Conservation (phyloP, 2,329 filamentous ascomycete genomes). For the Aureobasidium sp. region DNA sequence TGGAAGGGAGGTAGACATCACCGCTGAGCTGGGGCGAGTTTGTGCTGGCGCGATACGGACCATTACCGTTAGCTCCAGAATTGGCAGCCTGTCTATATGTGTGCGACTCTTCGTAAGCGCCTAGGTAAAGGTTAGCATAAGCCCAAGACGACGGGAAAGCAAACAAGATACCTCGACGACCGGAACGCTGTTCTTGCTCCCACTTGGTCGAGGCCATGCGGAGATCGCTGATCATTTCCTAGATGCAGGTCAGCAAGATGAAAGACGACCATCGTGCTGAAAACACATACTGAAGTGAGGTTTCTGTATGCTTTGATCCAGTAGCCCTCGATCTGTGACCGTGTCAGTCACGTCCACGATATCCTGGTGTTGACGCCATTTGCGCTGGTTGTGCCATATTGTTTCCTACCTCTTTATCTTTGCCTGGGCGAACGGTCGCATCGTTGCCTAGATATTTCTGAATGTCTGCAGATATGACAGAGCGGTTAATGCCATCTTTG, state of each 20-base stretch:
- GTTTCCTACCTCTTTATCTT: conserved; percentile 23
- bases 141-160: conserved; percentile 26
- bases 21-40: conserved; percentile 23
- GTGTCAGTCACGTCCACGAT: conserved; percentile 12
- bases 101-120: conserved; percentile 34
- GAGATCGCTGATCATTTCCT: conserved; percentile 44
- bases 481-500: conserved; percentile 41
- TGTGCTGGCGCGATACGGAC: conserved; percentile 3
- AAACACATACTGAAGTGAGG: conserved; percentile 37
- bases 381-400: background rate
- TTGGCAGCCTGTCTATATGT: conserved; percentile 34
- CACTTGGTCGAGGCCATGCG: conserved; percentile 40
- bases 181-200: conserved; percentile 29
- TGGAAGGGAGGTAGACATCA: conserved; percentile 15
- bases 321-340: conserved; percentile 37
- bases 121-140: conserved; percentile 33
- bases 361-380: conserved; percentile 15
- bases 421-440: conserved; percentile 41
- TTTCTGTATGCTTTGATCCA: conserved; percentile 45
- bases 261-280: background rate
- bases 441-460: conserved; percentile 43
- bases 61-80: conserved; percentile 13
- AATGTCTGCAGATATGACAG: conserved; percentile 45
- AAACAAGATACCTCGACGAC: conserved; percentile 35
- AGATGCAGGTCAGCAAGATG: conserved; percentile 14